Evolutionary conservation across 2,329 filamentous ascomycete species (phyloP).

Genomic region (Juglanconis oblonga): DNA sequence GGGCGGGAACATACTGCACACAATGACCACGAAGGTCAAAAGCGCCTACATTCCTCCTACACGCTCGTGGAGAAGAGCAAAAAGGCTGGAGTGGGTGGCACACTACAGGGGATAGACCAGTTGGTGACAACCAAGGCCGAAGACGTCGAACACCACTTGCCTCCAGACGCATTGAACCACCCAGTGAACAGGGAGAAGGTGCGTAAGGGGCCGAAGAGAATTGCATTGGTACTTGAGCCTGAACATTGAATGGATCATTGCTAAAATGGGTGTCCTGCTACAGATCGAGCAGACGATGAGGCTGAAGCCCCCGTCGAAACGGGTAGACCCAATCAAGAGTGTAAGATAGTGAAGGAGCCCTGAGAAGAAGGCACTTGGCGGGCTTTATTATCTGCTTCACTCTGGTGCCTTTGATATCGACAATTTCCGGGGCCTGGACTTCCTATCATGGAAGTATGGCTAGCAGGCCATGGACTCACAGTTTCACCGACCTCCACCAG

Average conservation of each 20-base stretch:
- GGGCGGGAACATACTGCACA: neutral
- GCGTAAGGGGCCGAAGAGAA: neutral
- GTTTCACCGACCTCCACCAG: no score
- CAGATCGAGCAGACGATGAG: neutral
- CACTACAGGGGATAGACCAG: neutral
- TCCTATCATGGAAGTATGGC: no score
- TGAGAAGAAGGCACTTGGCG: no score
- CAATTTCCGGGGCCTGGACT: no score
- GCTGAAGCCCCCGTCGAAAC: neutral
- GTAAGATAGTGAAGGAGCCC: neutral
- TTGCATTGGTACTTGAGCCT: no score
- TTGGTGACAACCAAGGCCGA: neutral
- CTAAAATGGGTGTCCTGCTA: neutral
- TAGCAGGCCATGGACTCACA: no score
- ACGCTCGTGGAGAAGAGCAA: neutral
- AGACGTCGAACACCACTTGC: slow-evolving; percentile 1
- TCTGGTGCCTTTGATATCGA: no score
- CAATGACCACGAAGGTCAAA: slow-evolving; percentile 16
- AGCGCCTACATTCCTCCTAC: neutral
- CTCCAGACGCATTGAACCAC: slow-evolving; percentile 1
- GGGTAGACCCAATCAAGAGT: neutral
- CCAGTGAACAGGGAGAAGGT: slow-evolving; percentile 7
- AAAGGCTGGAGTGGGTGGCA: neutral
- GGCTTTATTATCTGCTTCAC: no score
- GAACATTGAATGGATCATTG: neutral